These are phyloP conservation scores for Wilcoxina mikolae DNA, from an alignment of 495 filamentous ascomycete genomes.

Conservation along the genomic window DNA sequence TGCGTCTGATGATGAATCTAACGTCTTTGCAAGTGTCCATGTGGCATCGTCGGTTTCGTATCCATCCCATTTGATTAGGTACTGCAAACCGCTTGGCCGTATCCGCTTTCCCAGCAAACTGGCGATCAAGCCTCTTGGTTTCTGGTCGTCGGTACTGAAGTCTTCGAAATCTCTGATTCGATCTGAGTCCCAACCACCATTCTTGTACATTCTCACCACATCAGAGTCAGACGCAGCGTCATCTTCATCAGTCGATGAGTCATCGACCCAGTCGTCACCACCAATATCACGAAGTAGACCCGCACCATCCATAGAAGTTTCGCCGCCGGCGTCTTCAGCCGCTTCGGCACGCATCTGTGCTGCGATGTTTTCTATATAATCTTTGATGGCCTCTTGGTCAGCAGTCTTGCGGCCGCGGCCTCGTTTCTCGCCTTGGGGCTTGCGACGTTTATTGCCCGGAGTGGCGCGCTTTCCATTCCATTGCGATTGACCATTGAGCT, in stretches of 20 bases:
- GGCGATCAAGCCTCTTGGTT: conserved; percentile 25
- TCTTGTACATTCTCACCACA: conserved; percentile 6
- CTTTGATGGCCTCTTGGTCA: conserved; percentile 42
- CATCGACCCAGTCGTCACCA: conserved; percentile 28
- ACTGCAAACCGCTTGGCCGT: conserved; percentile 35
- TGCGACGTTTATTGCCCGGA: conserved; percentile 15
- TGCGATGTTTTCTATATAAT: conserved; percentile 62
- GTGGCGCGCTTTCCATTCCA: conserved; percentile 6
- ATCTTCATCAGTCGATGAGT: background rate
- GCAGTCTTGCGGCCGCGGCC: conserved; percentile 5
- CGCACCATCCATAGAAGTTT: background rate
- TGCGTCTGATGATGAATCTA: conserved; percentile 26
- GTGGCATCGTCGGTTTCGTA: conserved; percentile 35
- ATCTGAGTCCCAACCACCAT: conserved; percentile 31
- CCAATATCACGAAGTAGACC: conserved; percentile 34
- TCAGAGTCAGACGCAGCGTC: conserved; percentile 1
- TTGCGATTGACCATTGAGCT: background rate
- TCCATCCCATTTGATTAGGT: conserved; percentile 38
- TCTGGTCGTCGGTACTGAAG: conserved; percentile 33
- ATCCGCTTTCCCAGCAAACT: conserved; percentile 33
- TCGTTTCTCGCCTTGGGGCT: conserved; percentile 2
- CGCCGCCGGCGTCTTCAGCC: conserved; percentile 2
- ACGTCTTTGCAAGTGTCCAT: conserved; percentile 33
- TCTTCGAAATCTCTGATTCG: conserved; percentile 35
- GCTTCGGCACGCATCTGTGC: conserved; percentile 16